Evolutionary conservation across 768 basidiomycete genomes (phyloP).

Genomic region (Tricholomella constricta): DNA sequence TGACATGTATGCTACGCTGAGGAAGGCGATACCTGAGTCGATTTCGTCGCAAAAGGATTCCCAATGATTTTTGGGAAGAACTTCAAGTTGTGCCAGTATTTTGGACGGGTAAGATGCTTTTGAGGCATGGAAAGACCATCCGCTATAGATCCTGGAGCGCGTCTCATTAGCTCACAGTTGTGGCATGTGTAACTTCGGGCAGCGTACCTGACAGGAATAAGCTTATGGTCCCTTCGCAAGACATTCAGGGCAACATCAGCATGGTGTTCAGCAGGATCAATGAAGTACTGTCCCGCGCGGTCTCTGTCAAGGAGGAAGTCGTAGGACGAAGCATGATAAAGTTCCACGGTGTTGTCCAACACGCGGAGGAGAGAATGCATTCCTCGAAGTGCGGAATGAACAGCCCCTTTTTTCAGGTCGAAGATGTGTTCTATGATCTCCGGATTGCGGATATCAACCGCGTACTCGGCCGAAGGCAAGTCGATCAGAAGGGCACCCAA

Average conservation of each 20-base stretch:
- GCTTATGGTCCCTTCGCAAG: not conserved
- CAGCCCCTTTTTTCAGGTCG: not conserved
- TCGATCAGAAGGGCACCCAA: not conserved
- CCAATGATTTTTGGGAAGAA: too few relatives aligned
- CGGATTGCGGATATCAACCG: not conserved
- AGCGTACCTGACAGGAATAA: not conserved
- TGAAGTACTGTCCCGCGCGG: not conserved
- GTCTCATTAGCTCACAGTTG: not conserved
- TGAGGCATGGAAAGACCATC: not conserved
- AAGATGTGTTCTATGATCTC: not conserved
- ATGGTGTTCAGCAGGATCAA: not conserved
- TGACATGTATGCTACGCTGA: not conserved
- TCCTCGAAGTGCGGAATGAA: not conserved
- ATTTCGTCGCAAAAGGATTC: too few relatives aligned
- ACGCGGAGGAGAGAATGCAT: constrained; percentile 2
- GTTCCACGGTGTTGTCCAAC: not conserved
- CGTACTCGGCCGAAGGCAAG: not conserved
- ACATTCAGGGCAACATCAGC: not conserved
- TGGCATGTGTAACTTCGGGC: not conserved
- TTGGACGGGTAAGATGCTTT: not conserved
- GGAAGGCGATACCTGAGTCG: too few relatives aligned
- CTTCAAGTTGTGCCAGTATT: not conserved
- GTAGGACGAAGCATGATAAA: not conserved
- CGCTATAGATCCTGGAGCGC: not conserved
- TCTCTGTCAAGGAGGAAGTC: not conserved